Evolutionary conservation across 345 rosid species (phyloP).

Genomic region (Pistacia atlantica): DNA sequence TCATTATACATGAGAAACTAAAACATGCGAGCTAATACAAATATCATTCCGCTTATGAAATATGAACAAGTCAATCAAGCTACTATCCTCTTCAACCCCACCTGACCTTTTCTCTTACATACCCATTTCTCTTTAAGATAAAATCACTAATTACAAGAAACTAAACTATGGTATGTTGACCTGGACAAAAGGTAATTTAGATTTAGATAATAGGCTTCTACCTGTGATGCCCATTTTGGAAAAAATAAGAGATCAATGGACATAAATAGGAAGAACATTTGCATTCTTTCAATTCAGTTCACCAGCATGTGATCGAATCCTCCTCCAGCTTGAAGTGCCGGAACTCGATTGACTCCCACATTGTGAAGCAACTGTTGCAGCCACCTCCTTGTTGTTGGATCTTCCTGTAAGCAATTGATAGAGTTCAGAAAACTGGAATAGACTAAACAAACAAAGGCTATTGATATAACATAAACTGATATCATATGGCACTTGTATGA

Average conservation of each 20-base stretch:
- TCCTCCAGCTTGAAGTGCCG: slow-evolving; percentile 63
- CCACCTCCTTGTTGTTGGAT: slow-evolving; percentile 91
- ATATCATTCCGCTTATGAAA: not conserved
- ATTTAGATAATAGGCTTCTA: not conserved
- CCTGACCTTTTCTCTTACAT: not conserved
- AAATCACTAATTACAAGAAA: slow-evolving; percentile 7
- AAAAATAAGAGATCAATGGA: not conserved
- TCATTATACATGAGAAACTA: not conserved
- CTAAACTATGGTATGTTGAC: not conserved
- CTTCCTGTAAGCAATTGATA: slow-evolving; percentile 57
- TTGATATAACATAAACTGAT: not conserved
- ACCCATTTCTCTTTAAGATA: not conserved
- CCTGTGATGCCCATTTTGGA: not conserved
- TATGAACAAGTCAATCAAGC: slow-evolving; percentile 1
- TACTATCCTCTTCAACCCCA: too few species aligned
- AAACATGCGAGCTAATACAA: not conserved
- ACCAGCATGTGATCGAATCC: slow-evolving; percentile 87
- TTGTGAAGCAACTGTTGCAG: slow-evolving; percentile 87
- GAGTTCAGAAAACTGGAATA: not conserved
- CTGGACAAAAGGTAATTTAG: not conserved
- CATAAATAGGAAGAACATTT: not conserved
- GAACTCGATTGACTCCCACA: slow-evolving; percentile 71
- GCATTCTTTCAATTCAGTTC: slow-evolving; percentile 30
- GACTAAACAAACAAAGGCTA: not conserved
- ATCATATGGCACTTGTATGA: too few species aligned